Conservation (phyloP, 768 basidiomycete genomes). For the Lactifluus subvellereus region DNA sequence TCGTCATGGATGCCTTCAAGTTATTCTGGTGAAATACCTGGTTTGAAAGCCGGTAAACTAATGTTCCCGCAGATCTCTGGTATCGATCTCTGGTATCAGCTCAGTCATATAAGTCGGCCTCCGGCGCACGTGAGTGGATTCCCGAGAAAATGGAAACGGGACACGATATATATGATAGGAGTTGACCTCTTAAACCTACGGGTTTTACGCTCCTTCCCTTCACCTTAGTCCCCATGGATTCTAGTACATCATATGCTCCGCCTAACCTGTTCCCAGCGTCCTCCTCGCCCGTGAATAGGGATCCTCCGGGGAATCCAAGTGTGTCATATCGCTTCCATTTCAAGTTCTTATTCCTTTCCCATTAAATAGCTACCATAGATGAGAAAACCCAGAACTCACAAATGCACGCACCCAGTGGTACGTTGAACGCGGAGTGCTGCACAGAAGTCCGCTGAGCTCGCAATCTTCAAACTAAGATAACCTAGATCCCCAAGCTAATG, state of each 20-base stretch:
- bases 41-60: too few species aligned
- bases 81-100: too few species aligned
- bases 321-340: not conserved
- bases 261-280: not conserved
- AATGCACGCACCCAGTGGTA: not conserved
- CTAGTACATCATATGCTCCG: not conserved
- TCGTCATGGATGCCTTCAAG: not conserved
- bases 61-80: too few species aligned
- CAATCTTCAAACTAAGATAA: not conserved
- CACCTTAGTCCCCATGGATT: not conserved
- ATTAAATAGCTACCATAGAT: not conserved
- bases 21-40: too few species aligned
- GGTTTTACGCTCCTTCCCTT: not conserved
- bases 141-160: not conserved
- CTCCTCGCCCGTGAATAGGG: not conserved
- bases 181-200: not conserved
- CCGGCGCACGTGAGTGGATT: not conserved
- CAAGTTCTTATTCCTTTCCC: not conserved
- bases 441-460: not conserved
- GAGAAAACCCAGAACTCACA: not conserved
- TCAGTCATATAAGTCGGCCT: too few species aligned
- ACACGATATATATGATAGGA: not conserved
- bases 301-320: not conserved
- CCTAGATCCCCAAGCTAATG: not conserved
- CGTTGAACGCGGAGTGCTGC: not conserved